A percentile compares a stretch with the other conserved stretches of the same genome.
Conservation (phyloP, 768 basidiomycete species). For the Megacollybia marginata region DNA sequence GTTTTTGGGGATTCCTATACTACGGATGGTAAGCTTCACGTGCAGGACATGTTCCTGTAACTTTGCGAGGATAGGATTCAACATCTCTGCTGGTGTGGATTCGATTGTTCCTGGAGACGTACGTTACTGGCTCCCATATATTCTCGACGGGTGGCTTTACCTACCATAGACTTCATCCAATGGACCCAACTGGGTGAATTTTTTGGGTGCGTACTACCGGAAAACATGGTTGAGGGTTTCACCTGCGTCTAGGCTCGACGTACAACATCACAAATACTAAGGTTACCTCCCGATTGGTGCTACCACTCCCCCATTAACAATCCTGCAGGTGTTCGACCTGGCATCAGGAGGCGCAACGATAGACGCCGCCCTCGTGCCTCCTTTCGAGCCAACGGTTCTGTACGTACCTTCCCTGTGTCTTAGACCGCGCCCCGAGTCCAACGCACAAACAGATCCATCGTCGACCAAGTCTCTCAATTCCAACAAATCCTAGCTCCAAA, state of each 20-base stretch:
- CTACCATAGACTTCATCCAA: constrained; percentile 44
- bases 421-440: not conserved
- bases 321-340: constrained; percentile 32
- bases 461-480: constrained; percentile 54
- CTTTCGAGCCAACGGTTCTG: constrained; percentile 39
- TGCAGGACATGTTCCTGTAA: not conserved
- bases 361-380: constrained; percentile 43
- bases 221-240: not conserved
- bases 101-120: constrained; percentile 46
- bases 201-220: constrained; percentile 30
- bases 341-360: constrained; percentile 58
- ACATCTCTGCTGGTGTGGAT: constrained; percentile 47
- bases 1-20: constrained; percentile 63
- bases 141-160: constrained; percentile 5
- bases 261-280: constrained; percentile 51
- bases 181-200: constrained; percentile 57
- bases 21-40: constrained; percentile 25
- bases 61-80: constrained; percentile 36
- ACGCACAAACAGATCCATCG: constrained; percentile 28
- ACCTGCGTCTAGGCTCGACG: constrained; percentile 27
- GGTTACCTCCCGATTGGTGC: constrained; percentile 18
- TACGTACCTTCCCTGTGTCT: constrained; percentile 7
- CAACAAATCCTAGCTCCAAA: constrained; percentile 32
- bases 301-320: not conserved
- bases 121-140: constrained; percentile 11